These are phyloP conservation scores for Pseudogymnoascus sp. DNA, from an alignment of 2,329 filamentous ascomycete genomes.

Conservation along the genomic window DNA sequence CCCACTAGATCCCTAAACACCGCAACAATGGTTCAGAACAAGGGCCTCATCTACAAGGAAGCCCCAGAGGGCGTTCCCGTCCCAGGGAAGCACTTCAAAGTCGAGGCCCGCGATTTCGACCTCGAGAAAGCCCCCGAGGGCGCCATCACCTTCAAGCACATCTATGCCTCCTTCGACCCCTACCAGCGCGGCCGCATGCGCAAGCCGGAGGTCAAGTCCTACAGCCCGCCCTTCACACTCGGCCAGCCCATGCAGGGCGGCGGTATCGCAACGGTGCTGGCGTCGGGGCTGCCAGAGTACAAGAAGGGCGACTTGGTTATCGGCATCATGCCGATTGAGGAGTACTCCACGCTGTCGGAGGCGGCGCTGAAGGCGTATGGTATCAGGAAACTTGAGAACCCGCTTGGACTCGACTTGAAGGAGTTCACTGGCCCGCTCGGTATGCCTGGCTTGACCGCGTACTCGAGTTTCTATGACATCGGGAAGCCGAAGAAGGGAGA, in stretches of 20 bases:
- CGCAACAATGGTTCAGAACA: constrained; percentile 51
- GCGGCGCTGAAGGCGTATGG: constrained; percentile 33
- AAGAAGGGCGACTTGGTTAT: constrained; percentile 60
- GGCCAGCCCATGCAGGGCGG: constrained; percentile 57
- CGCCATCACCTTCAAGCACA: constrained; percentile 61
- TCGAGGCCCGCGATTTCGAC: constrained; percentile 64
- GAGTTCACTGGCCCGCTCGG: constrained; percentile 70
- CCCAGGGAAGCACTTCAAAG: constrained; percentile 59
- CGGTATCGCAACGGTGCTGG: constrained; percentile 61
- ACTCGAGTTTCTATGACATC: constrained; percentile 66
- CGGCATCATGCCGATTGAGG: constrained; percentile 51
- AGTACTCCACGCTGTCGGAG: constrained; percentile 57
- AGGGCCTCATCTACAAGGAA: constrained; percentile 66
- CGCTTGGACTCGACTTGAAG: constrained; percentile 56
- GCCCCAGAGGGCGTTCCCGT: constrained; percentile 60
- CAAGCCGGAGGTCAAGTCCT: constrained; percentile 55
- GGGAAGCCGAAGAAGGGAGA: constrained; percentile 69
- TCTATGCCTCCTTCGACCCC: constrained; percentile 73
- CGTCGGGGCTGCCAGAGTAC: constrained; percentile 58
- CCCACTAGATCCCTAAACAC: neutral
- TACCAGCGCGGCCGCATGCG: constrained; percentile 81
- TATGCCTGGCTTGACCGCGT: constrained; percentile 73
- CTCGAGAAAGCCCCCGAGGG: constrained; percentile 52
- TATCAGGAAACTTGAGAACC: constrained; percentile 58
- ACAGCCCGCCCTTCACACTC: constrained; percentile 55